Base-by-base conservation (phyloP, 768 basidiomycete genomes). In the Coprinopsis cinerea region DNA sequence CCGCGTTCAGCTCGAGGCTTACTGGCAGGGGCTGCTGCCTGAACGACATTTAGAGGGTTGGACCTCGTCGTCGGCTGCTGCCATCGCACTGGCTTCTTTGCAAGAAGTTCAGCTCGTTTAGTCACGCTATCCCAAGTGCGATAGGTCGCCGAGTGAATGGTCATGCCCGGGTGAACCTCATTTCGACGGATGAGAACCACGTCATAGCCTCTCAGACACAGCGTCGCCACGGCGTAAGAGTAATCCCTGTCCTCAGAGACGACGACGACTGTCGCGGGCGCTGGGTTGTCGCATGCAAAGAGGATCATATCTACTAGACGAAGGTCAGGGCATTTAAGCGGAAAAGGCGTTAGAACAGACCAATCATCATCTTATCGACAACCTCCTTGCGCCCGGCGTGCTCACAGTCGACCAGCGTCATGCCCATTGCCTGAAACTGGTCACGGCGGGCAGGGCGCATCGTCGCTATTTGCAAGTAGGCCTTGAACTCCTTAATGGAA, bases 291-390 rank as follows among this genome's bases (percentile, higher is more conserved):
- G 11, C 10, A 34, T 1, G 30, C 18, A 24, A 32, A 47, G 23
- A 34, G 5, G 27, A 25, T 6, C 43, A 44, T 44, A n/a, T 44
- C 43, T 4, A 28, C 43, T 44, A 14, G 17, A 23, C 7, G 14
- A 2, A 18, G 15, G 14, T 40, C 18, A 18, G 10, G 18, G 10
- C 23, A 13, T 22, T 14, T 42, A 10, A 42, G 17, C 11, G 43
- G 43, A 1, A 36, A 20, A 47, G 6, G 22, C 18, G 15, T 17
- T 18, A 15, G 32, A 9, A 17, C 45, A 9, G n/a, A 47, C 45
- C 30, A 4, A 47, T 47, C 28, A 47, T 47, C 6, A 47, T 35
- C 18, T 47, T 47, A 30, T 47, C 45, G 11, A 30, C 32, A 9
- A 32, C 20, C 14, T 47, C 45, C 18, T 47, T 47, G 7, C 18